Conservation (phyloP, 73 alveolate genomes). For the Symbiodinium natans region DNA sequence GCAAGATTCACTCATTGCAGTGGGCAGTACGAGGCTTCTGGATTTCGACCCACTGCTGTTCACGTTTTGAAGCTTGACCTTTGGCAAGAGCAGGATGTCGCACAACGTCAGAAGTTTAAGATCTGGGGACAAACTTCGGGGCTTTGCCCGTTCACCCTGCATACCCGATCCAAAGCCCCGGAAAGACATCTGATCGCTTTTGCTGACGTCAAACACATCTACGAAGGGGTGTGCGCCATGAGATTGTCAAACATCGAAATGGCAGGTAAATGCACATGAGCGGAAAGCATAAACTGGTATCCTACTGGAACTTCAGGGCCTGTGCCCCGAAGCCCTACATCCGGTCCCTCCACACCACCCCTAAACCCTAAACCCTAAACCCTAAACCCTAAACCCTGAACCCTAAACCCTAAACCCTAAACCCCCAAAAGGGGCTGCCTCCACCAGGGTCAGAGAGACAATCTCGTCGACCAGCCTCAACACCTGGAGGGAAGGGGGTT, state of each 20-base stretch:
- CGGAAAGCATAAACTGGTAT: too few relatives aligned
- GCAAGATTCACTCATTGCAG: not conserved
- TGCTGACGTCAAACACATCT: too few relatives aligned
- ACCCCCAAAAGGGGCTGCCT: slow-evolving; percentile 1
- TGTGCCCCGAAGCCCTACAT: not conserved
- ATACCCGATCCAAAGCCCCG: too few relatives aligned
- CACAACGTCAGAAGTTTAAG: too few relatives aligned
- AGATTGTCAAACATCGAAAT: too few relatives aligned
- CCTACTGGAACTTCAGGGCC: not conserved
- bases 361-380: too few relatives aligned
- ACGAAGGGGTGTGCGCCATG: too few relatives aligned
- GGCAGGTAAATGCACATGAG: too few relatives aligned
- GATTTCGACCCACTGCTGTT: not conserved
- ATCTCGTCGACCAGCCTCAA: slow-evolving; percentile 86
- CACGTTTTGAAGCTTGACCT: not conserved
- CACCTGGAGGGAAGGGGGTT: slow-evolving; percentile 28
- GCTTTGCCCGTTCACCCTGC: too few relatives aligned
- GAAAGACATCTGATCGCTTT: too few relatives aligned
- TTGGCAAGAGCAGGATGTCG: too few relatives aligned
- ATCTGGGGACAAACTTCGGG: too few relatives aligned
- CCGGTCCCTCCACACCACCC: not conserved
- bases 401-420: not conserved
- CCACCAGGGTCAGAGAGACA: slow-evolving; percentile 87
- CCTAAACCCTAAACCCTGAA: not conserved
- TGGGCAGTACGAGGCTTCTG: not conserved